Conservation (phyloP, 2,329 filamentous ascomycete species). For the Fusarium luffae region DNA sequence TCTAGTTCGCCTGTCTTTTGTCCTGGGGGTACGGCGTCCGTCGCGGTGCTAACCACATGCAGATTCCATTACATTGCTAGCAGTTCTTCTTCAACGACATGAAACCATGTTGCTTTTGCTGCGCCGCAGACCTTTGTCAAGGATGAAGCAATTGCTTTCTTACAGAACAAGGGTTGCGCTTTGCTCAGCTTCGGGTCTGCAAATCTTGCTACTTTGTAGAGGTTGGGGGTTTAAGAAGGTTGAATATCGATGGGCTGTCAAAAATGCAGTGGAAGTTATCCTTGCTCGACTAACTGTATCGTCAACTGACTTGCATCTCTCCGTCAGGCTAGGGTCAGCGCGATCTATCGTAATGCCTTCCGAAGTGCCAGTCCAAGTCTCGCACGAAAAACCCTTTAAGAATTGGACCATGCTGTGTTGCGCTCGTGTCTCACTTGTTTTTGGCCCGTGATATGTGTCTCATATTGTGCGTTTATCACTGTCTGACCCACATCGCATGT, state of each 20-base stretch:
- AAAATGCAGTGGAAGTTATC: background rate
- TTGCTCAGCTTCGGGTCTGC: background rate
- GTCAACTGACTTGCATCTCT: constrained; percentile 3
- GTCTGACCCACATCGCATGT: constrained; percentile 37
- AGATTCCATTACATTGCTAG: constrained; percentile 36
- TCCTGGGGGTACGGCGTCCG: constrained; percentile 15
- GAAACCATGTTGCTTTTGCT: constrained; percentile 33
- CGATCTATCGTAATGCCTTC: constrained; percentile 9
- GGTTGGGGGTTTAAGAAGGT: background rate
- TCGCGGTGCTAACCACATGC: constrained; percentile 38
- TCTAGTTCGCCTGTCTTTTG: constrained; percentile 12
- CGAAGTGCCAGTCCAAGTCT: constrained; percentile 16
- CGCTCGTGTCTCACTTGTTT: constrained; percentile 32
- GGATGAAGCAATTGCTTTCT: constrained; percentile 1
- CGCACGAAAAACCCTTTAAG: constrained; percentile 13
- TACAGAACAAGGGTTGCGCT: background rate
- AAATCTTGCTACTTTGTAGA: background rate
- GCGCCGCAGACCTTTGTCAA: constrained; percentile 15
- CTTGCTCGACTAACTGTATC: background rate
- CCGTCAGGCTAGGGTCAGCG: constrained; percentile 12
- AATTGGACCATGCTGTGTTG: constrained; percentile 13
- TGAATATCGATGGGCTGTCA: background rate
- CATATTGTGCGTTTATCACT: constrained; percentile 25
- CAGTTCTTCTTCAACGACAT: constrained; percentile 35
- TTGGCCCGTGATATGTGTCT: constrained; percentile 36